Conservation (phyloP, 169 alveolate genomes). For the Theileria orientalis region DNA sequence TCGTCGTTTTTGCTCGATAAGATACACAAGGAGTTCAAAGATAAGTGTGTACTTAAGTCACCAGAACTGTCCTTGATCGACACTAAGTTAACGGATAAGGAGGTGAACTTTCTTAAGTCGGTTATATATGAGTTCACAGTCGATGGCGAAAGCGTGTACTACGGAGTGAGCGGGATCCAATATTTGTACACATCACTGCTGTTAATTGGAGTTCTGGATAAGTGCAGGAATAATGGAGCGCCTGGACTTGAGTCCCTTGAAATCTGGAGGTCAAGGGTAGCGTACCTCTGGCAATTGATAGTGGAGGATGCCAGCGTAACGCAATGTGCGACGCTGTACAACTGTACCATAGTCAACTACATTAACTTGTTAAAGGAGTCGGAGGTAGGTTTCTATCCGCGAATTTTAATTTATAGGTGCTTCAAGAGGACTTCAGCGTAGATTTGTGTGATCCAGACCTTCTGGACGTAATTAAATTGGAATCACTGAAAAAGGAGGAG, state of each 20-base stretch:
- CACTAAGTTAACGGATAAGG: background rate
- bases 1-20: background rate
- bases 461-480: background rate
- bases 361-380: conserved; percentile 13
- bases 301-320: conserved; percentile 18
- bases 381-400: background rate
- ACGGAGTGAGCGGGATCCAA: conserved; percentile 39
- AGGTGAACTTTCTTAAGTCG: background rate
- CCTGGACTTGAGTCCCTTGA: conserved; percentile 25
- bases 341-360: conserved; percentile 19
- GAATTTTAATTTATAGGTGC: background rate
- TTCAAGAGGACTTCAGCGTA: background rate
- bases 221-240: background rate
- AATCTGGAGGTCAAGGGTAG: conserved; percentile 57
- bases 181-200: conserved; percentile 43
- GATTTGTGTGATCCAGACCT: background rate
- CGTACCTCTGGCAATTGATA: conserved; percentile 52
- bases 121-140: conserved; percentile 30
- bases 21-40: conserved; percentile 19
- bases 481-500: background rate
- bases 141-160: conserved; percentile 59
- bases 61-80: conserved; percentile 42
- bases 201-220: conserved; percentile 11
- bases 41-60: conserved; percentile 28
- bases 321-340: conserved; percentile 41